phyloP scores from a whole-genome alignment of 257 asterid species.

The Rauvolfia tetraphylla region DNA sequence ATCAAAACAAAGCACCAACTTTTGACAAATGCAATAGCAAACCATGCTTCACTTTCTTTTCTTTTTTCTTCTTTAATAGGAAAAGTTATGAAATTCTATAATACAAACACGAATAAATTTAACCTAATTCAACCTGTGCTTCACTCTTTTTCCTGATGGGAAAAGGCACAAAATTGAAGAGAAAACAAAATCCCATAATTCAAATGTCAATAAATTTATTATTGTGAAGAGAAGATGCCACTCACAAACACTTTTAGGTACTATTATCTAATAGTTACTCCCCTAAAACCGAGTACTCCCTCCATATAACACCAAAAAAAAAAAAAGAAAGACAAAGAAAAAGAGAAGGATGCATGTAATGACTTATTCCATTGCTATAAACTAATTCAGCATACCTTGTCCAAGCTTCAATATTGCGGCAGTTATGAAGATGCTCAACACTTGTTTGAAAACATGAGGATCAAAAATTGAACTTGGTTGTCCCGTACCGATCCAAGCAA shows the following conservation, averaged over 20 bases:
- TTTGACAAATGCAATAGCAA: neutral
- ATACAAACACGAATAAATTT: neutral
- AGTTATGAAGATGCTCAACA: slow-evolving; percentile 86
- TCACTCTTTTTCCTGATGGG: no score
- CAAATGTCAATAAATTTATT: neutral
- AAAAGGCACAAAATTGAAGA: no score
- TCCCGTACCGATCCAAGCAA: slow-evolving; percentile 94
- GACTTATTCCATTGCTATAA: neutral
- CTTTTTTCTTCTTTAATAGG: neutral
- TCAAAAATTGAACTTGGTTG: slow-evolving; percentile 58
- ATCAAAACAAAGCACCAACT: neutral
- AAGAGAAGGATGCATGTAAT: neutral
- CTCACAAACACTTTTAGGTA: neutral
- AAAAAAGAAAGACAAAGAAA: neutral
- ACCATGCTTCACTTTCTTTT: neutral
- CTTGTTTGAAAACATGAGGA: slow-evolving; percentile 72
- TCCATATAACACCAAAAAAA: neutral
- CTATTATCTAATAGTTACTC: neutral
- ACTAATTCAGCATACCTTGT: slow-evolving; percentile 57
- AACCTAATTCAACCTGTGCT: no score
- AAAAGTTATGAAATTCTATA: neutral
- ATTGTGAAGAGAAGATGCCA: neutral
- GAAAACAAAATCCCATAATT: no score
- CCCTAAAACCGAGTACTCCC: neutral
- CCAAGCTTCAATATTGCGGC: slow-evolving; percentile 97